Percentiles rank a stretch among this genome's conserved stretches.
Conservation (phyloP, 176 grass and related monocot genomes). For the Poa annua region DNA sequence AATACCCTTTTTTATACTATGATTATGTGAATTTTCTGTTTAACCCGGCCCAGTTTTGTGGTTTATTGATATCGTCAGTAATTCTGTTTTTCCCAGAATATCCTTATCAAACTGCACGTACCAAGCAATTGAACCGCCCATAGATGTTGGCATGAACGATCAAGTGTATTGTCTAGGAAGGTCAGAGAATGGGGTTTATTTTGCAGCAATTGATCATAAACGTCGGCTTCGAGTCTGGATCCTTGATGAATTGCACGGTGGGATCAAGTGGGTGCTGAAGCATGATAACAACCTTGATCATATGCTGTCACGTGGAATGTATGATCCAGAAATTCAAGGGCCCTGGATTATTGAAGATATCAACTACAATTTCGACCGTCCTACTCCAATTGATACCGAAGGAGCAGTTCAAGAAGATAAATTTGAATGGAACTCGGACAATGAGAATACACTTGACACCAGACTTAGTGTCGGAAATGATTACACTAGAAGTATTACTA, state of each 20-base stretch:
- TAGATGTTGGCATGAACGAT: neutral
- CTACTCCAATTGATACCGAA: neutral
- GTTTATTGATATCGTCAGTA: neutral
- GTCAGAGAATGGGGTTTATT: slow-evolving; percentile 8
- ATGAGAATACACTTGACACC: neutral
- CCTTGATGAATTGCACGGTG: neutral
- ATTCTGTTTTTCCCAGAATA: neutral
- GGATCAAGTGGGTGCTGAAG: neutral
- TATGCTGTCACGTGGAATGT: neutral
- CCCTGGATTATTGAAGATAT: neutral
- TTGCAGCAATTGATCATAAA: neutral
- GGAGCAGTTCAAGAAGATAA: neutral
- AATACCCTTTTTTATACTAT: neutral
- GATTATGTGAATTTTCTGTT: neutral
- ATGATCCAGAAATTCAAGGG: neutral
- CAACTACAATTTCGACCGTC: neutral
- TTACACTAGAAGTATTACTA: neutral
- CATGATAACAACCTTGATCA: neutral
- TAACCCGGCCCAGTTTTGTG: neutral
- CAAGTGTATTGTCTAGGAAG: neutral
- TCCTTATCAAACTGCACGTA: neutral
- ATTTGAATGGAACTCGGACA: slow-evolving; percentile 3
- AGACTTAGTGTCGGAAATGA: neutral
- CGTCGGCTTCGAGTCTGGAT: neutral
- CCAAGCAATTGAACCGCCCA: neutral